These are phyloP conservation scores for Taphrina flavorubra DNA, from an alignment of 1,139 yeast species.

Conservation along the genomic window DNA sequence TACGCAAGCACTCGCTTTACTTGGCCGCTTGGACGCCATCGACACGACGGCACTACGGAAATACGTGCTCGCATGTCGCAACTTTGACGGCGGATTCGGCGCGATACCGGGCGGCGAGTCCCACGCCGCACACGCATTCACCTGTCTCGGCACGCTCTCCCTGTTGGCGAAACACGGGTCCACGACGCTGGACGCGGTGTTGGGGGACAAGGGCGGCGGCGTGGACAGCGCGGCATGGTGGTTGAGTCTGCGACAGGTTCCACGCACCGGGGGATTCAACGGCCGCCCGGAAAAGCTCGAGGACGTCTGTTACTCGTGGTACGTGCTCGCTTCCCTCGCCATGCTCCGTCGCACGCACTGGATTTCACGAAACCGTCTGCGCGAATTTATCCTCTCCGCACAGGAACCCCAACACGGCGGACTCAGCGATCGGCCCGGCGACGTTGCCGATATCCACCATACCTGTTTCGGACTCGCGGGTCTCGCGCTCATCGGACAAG, in stretches of 20 bases:
- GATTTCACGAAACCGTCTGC: conserved; percentile 69
- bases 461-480: conserved; percentile 92
- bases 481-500: conserved; percentile 68
- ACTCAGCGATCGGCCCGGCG: conserved; percentile 86
- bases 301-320: conserved; percentile 97
- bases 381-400: conserved; percentile 69
- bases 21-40: conserved; percentile 67
- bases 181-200: conserved; percentile 49
- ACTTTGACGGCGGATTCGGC: conserved; percentile 97
- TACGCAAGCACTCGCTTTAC: conserved; percentile 69
- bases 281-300: conserved; percentile 97
- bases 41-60: conserved; percentile 68
- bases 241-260: conserved; percentile 89
- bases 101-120: conserved; percentile 92
- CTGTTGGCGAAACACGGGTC: conserved; percentile 63
- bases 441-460: conserved; percentile 90
- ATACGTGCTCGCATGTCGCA: conserved; percentile 72
- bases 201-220: conserved; percentile 48
- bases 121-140: conserved; percentile 91
- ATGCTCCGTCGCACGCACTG: conserved; percentile 71
- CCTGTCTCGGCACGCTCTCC: conserved; percentile 80
- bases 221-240: conserved; percentile 70
- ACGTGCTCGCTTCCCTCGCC: conserved; percentile 84
- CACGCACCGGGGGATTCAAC: conserved; percentile 82
- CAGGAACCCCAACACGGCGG: conserved; percentile 87